Conservation (phyloP, 2,329 filamentous ascomycete genomes). For the Fusarium palustre region DNA sequence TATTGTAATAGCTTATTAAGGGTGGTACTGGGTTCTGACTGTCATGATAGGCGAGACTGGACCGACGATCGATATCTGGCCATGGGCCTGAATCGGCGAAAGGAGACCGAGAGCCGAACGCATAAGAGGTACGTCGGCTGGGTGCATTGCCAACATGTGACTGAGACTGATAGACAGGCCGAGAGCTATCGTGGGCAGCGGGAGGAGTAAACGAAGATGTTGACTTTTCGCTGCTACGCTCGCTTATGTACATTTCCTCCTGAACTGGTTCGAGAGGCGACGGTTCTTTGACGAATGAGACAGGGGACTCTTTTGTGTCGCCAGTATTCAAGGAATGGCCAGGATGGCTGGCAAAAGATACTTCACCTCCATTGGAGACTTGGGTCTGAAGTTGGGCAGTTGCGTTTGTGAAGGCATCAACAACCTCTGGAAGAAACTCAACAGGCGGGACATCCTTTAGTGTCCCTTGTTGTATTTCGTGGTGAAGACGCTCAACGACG, state of each 20-base stretch:
- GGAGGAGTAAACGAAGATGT: constrained; percentile 36
- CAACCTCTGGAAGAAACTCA: constrained; percentile 68
- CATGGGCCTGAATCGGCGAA: constrained; percentile 16
- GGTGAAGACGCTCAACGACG: constrained; percentile 60
- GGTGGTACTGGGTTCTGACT: constrained; percentile 42
- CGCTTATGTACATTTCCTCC: constrained; percentile 36
- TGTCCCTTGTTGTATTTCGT: constrained; percentile 57
- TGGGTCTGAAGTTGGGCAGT: constrained; percentile 34
- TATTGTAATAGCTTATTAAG: constrained; percentile 29
- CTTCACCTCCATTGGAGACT: constrained; percentile 29
- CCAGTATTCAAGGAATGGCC: constrained; percentile 19
- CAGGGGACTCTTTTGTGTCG: constrained; percentile 38
- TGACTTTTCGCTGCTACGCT: constrained; percentile 22
- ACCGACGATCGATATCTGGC: constrained; percentile 29
- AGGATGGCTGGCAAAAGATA: constrained; percentile 15
- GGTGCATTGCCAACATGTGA: constrained; percentile 22
- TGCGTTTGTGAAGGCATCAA: constrained; percentile 50
- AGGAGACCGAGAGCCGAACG: constrained; percentile 19
- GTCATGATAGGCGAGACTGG: constrained; percentile 38
- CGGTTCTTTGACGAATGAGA: constrained; percentile 42
- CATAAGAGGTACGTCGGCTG: constrained; percentile 4
- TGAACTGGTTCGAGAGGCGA: constrained; percentile 45
- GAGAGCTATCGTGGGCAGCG: constrained; percentile 21
- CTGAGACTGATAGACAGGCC: constrained; percentile 19
- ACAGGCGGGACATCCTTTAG: constrained; percentile 66